Base-by-base conservation (phyloP, 495 filamentous ascomycete genomes). In the Chaetomium cochliodes region DNA sequence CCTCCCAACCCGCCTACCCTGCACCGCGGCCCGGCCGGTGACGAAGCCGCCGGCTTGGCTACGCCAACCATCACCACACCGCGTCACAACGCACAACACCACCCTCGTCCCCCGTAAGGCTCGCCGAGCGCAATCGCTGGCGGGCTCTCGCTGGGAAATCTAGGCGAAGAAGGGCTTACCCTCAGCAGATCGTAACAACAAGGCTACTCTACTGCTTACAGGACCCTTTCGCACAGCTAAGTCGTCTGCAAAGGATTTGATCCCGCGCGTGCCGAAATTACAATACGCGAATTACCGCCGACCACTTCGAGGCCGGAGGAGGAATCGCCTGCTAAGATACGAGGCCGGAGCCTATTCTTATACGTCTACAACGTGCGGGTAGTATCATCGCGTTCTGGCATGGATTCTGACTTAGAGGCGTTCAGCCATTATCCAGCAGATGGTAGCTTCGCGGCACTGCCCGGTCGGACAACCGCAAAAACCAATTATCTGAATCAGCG, bases 401-500 rank as follows among this genome's bases (percentile, higher is more conserved):
- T 83, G 79, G 79, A 86, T 85, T 87, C 81, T 86, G 79, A 85
- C 83, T 85, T 86, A 86, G 80, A 87, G 81, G 83, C 82, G 83
- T 87, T 86, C 81, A 87, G 82, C 82, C 79, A 86, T 87, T 84
- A 86, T 86, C 82, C 82, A 82, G 83, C 84, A 84, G 81, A 86
- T 85, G 73, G 75, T 80, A 79, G 76, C 77, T 70, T 80, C 79
- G 79, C 77, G 78, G 81, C 82, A 87, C 79, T 87, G 81, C 82
- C 82, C 79, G 77, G 82, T 86, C 83, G 77, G 83, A 86, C 81
- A 87, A 81, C 82, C 81, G 82, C 81, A 86, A 84, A 86, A 86
- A 86, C 84, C 81, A 86, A 87, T 85, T 87, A 86, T 87, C 81
- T 83, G 82, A 87, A 86, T 86, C 75, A 83, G 80, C 80, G 79